Percentiles rank a stretch among this genome's conserved stretches.
phyloP scores from a whole-genome alignment of 2,329 filamentous ascomycete species.

The Pestalotiopsis sp. region DNA sequence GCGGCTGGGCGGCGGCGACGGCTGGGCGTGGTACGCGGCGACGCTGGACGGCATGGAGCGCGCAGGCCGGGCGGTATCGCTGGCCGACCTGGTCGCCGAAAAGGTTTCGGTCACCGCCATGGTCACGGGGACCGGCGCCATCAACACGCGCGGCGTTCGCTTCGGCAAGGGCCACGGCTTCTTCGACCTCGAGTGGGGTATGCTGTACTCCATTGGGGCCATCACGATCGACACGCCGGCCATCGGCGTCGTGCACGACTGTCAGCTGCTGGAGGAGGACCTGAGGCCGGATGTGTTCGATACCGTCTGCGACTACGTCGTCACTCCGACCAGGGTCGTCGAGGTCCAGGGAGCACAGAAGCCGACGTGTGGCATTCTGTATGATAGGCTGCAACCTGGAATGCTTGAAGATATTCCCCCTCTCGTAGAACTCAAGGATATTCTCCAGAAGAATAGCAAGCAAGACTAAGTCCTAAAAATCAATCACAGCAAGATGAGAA shows the following conservation, averaged over 20 bases:
- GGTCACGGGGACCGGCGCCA: conserved; percentile 41
- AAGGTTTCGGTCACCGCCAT: conserved; percentile 36
- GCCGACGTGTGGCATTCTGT: conserved; percentile 39
- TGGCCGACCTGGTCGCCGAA: conserved; percentile 37
- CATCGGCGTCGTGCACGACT: conserved; percentile 41
- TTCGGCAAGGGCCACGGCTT: conserved; percentile 43
- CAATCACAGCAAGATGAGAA: background rate
- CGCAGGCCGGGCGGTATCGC: conserved; percentile 35
- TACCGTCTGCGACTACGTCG: conserved; percentile 43
- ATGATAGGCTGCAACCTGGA: conserved; percentile 36
- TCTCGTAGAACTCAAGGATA: conserved; percentile 20
- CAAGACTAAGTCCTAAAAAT: background rate
- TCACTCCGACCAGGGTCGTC: conserved; percentile 37
- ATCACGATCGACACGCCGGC: conserved; percentile 30
- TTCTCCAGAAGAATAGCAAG: background rate
- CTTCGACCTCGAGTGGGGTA: conserved; percentile 47
- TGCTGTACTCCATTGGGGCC: conserved; percentile 37
- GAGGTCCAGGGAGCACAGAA: conserved; percentile 33
- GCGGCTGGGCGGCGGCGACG: conserved; percentile 25
- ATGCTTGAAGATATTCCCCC: conserved; percentile 39
- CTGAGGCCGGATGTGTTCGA: conserved; percentile 38
- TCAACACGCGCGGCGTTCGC: conserved; percentile 39
- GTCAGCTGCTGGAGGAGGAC: conserved; percentile 42
- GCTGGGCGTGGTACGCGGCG: conserved; percentile 35
- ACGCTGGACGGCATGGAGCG: conserved; percentile 47